Evolutionary conservation across 305 asterid species (phyloP), one percentile per base, ranked within the genome.

Genomic region (Withania somnifera): DNA sequence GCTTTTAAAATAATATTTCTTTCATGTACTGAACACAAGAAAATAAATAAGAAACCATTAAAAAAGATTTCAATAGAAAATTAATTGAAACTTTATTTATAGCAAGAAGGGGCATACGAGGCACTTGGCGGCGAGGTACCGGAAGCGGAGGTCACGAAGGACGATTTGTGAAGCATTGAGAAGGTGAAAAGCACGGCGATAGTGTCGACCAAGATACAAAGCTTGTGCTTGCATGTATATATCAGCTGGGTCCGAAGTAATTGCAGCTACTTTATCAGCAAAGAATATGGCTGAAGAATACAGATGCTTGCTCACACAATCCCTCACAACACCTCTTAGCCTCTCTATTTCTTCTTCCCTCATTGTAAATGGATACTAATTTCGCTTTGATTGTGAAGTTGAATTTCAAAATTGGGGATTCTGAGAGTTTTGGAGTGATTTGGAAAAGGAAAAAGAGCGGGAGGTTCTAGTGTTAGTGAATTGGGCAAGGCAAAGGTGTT

Each of bases 201-300:
- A 97, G 76, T 97, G 98, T 10, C 97, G 91, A 67, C 98, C 98
- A 34, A 97, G 95, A 90, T 90, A 97, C 34, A 97, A 93, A n/a
- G 98, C 99, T 90, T 97, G 99, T 17, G 99, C 98, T 88, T 97
- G 99, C 98, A 97, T 97, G 79, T 95, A 97, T 50, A 97, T 92
- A 79, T 97, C 99, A 80, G 99, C 95, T 11, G 99, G 97, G 88
- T 97, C 99, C 17, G 93, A 86, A 77, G 99, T 93, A 81, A 93
- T 91, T 57, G 98, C 99, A 22, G 99, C 99, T 68, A 97, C 99
- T 86, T 94, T 97, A 85, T 97, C 99, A 86, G 99, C 97, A 85
- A 97, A 97, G 89, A 94, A 94, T 17, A 93, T 93, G 50, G 99
- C 99, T 82, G 99, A 94, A 7, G 98, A 93, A 89, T 97, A 97